A percentile compares a stretch with the other conserved stretches of the same genome.
Conservation (phyloP, 2,329 filamentous ascomycete genomes). For the Magnaporthiopsis incrustans region DNA sequence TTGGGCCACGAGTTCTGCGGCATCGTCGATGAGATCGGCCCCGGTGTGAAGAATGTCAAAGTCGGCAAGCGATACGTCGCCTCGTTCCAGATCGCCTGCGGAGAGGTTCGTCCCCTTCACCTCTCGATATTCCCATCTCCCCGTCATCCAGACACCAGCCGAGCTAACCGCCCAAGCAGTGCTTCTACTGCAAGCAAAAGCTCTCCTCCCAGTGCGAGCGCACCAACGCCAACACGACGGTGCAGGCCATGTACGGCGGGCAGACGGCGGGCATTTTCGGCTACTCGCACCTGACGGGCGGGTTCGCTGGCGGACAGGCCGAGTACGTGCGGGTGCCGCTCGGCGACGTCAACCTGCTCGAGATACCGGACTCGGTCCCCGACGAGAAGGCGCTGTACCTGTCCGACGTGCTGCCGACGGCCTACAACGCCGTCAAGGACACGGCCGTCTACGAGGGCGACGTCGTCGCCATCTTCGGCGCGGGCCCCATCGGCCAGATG, state of each 20-base stretch:
- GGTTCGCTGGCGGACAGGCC: slow-evolving; percentile 80
- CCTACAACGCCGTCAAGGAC: slow-evolving; percentile 76
- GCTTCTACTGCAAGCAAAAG: slow-evolving; percentile 73
- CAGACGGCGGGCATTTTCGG: slow-evolving; percentile 68
- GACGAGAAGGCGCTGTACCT: slow-evolving; percentile 78
- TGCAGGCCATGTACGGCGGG: slow-evolving; percentile 70
- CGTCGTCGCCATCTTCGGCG: slow-evolving; percentile 76
- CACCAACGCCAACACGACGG: slow-evolving; percentile 66
- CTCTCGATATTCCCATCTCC: neutral
- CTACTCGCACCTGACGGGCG: slow-evolving; percentile 73
- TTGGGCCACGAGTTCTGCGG: slow-evolving; percentile 57
- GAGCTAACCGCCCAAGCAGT: slow-evolving; percentile 30
- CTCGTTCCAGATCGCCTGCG: slow-evolving; percentile 76
- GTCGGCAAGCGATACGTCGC: slow-evolving; percentile 68
- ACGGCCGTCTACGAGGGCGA: slow-evolving; percentile 73
- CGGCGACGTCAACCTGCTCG: slow-evolving; percentile 72
- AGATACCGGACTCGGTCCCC: slow-evolving; percentile 69
- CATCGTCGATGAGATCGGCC: slow-evolving; percentile 47
- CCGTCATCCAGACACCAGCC: no score
- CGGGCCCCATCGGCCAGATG: slow-evolving; percentile 83
- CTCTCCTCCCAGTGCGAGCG: slow-evolving; percentile 71
- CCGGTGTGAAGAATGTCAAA: slow-evolving; percentile 43
- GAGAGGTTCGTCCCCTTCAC: slow-evolving; percentile 22
- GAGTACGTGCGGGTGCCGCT: slow-evolving; percentile 79
- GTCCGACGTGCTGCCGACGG: slow-evolving; percentile 71